Conservation (phyloP, 805 yeast species). For the Saccharomycopsis sp. region DNA sequence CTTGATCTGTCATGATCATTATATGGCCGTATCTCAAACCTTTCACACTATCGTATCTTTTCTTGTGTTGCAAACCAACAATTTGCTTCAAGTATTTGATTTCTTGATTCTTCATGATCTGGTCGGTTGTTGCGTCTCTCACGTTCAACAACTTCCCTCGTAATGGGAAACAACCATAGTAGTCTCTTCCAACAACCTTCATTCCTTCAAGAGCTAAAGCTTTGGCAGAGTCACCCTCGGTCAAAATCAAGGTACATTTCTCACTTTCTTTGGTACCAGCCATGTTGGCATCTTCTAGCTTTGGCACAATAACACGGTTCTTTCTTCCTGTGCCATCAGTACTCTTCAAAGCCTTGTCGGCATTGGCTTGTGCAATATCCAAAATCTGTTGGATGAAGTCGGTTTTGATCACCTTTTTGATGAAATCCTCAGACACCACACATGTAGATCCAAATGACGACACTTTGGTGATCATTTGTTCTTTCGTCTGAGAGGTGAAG, state of each 20-base stretch:
- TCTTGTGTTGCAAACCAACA: slow-evolving; percentile 91
- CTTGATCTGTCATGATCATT: slow-evolving; percentile 99
- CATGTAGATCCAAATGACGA: slow-evolving; percentile 86
- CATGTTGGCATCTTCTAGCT: slow-evolving; percentile 89
- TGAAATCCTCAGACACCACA: slow-evolving; percentile 69
- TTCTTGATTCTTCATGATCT: slow-evolving; percentile 85
- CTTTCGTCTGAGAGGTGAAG: slow-evolving; percentile 95
- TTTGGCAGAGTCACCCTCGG: slow-evolving; percentile 97
- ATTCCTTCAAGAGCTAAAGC: slow-evolving; percentile 89
- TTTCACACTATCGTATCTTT: slow-evolving; percentile 64
- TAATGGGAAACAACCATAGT: slow-evolving; percentile 90
- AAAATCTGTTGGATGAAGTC: slow-evolving; percentile 62
- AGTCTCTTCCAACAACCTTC: slow-evolving; percentile 91
- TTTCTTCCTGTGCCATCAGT: slow-evolving; percentile 79
- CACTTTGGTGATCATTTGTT: slow-evolving; percentile 83
- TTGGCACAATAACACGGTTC: slow-evolving; percentile 78
- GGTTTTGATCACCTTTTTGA: slow-evolving; percentile 66
- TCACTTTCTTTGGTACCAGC: slow-evolving; percentile 93
- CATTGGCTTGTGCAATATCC: slow-evolving; percentile 82
- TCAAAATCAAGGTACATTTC: slow-evolving; percentile 85
- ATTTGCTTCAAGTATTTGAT: slow-evolving; percentile 93
- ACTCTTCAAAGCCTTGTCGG: slow-evolving; percentile 77
- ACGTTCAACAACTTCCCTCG: slow-evolving; percentile 94
- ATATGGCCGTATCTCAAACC: slow-evolving; percentile 89
- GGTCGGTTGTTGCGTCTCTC: slow-evolving; percentile 95